These are phyloP conservation scores for Cucumis melo DNA, from an alignment of 306 rosid species.

Conservation along the genomic window DNA sequence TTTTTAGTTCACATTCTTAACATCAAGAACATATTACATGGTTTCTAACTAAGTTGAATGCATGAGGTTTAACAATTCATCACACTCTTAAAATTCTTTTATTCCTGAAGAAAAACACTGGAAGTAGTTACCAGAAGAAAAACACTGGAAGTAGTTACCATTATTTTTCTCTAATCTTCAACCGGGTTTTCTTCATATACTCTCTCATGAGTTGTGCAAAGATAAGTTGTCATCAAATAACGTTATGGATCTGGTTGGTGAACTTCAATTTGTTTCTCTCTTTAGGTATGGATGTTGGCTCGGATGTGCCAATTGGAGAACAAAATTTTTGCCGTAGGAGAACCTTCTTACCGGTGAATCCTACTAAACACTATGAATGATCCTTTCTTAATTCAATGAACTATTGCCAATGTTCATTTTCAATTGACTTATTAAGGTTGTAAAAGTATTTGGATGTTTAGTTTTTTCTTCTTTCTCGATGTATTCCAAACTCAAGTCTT, in stretches of 20 bases:
- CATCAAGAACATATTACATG: neutral
- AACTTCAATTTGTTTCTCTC: neutral
- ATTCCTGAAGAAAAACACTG: neutral
- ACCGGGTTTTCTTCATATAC: neutral
- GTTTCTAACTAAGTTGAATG: neutral
- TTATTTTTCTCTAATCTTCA: neutral
- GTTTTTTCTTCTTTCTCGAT: neutral
- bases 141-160: neutral
- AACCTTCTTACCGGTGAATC: constrained; percentile 77
- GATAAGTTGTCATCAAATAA: neutral
- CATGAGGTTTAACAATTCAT: neutral
- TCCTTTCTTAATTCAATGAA: constrained; percentile 9
- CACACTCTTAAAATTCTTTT: neutral
- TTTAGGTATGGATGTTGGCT: constrained; percentile 94
- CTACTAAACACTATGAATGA: neutral
- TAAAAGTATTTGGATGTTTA: neutral
- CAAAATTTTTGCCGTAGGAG: constrained; percentile 90
- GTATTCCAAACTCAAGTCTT: neutral
- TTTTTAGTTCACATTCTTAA: neutral
- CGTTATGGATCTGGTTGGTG: neutral
- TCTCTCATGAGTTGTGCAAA: neutral
- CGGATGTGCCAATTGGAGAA: constrained; percentile 96
- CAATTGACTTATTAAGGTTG: neutral
- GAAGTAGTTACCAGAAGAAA: neutral
- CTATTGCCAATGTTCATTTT: neutral